Evolutionary conservation across 805 yeast species (phyloP).

Genomic region (Ogataea siamensis): DNA sequence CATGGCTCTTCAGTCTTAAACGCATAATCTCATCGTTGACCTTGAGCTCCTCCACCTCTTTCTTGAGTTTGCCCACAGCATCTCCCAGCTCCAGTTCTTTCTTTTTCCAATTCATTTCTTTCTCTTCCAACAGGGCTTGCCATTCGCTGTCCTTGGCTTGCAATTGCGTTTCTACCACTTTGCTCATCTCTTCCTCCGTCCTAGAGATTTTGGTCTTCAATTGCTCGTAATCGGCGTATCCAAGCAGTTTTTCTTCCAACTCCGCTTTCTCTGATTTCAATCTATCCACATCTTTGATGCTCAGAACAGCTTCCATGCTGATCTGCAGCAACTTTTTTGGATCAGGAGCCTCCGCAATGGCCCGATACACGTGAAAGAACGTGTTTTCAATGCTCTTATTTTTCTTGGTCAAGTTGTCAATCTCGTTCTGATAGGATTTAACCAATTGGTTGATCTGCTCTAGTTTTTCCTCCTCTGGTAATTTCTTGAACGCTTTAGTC

Average conservation of each 20-base stretch:
- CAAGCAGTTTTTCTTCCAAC: conserved; percentile 57
- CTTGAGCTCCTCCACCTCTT: conserved; percentile 61
- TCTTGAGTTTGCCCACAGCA: conserved; percentile 51
- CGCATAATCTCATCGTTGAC: conserved; percentile 64
- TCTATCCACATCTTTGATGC: conserved; percentile 45
- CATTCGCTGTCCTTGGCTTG: conserved; percentile 74
- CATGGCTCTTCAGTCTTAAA: conserved; percentile 51
- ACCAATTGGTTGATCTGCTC: conserved; percentile 63
- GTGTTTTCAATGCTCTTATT: conserved; percentile 71
- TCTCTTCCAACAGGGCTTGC: conserved; percentile 66
- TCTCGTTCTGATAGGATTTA: conserved; percentile 80
- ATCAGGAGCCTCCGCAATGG: conserved; percentile 88
- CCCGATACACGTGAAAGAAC: conserved; percentile 71
- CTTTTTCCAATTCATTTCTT: conserved; percentile 63
- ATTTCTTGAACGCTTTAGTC: conserved; percentile 83
- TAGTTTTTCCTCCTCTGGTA: conserved; percentile 65
- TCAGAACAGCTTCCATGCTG: conserved; percentile 59
- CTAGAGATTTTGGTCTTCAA: conserved; percentile 60
- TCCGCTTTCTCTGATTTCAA: conserved; percentile 49
- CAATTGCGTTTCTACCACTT: conserved; percentile 50
- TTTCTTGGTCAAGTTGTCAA: conserved; percentile 76
- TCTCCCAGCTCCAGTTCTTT: conserved; percentile 52
- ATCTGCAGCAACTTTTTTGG: conserved; percentile 79
- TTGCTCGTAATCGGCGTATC: conserved; percentile 75
- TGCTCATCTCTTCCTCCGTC: conserved; percentile 60